Base-by-base conservation (phyloP, 352 stramenopile species). In the Pythium coloratum region DNA sequence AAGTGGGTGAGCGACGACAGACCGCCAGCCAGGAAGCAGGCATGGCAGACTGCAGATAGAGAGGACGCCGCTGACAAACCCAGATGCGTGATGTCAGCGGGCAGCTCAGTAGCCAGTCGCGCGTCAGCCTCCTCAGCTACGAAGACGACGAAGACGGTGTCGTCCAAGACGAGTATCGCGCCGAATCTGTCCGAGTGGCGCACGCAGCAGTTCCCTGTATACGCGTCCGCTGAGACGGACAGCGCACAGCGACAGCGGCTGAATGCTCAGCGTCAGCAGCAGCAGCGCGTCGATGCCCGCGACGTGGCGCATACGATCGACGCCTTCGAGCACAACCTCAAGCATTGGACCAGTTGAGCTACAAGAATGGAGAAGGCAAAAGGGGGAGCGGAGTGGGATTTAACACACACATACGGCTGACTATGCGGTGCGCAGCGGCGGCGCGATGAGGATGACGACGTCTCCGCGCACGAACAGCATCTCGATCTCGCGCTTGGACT, bases 401-500 rank as follows among this genome's bases (percentile, higher is more conserved):
- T 50, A 20, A 38, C 16, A 14, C 4, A 16, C 32, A 26, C 24
- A n/a, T 9, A 10, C 38, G 40, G 44, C 30, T 8, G n/a, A 42
- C 62, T 83, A 93, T 56, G 76, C 81, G 9, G 95, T 99, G 67
- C 97, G 90, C 58, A 99, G 82, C 26, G 98, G 98, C 64, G 98
- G 98, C 34, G 92, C 97, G 30, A 99, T 95, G 66, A 99, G 88
- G 59, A 99, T 98, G 16, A 99, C 91, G 59, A 98, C 95, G 87
- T 99, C 98, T 47, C 98, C 98, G 46, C 98, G 86, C 54, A 99
- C 95, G 88, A 99, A 99, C 10, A 99, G 91, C 97, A 99, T 99
- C 67, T 99, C 96, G 70, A 99, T 94, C 61, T 80, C 80, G 72
- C 98, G 89, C 72, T 97, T 99, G 63, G 87, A 96, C 72, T 96